phyloP scores from a whole-genome alignment of 768 basidiomycete genomes.

The Hygrocybe coccinea region DNA sequence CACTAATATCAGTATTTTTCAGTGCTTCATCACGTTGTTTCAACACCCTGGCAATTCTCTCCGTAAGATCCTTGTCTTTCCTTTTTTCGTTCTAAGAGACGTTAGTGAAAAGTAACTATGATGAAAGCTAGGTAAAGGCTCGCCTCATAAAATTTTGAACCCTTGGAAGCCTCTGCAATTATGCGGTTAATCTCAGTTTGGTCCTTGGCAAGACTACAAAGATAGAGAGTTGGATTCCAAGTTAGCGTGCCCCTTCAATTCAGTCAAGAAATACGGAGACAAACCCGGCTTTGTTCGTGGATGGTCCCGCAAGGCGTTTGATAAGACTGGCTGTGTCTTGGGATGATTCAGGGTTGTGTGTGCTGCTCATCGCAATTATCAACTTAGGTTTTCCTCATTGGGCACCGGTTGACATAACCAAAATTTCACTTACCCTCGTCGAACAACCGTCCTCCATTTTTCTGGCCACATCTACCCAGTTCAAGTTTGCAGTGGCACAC shows the following conservation, averaged over 20 bases:
- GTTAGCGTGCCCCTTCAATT: no score
- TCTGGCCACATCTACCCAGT: no score
- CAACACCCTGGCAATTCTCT: conserved; percentile 66
- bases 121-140: conserved; percentile 11
- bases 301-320: conserved; percentile 80
- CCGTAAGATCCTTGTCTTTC: conserved; percentile 81
- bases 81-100: conserved; percentile 72
- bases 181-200: conserved; percentile 82
- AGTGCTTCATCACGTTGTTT: conserved; percentile 56
- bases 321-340: conserved; percentile 68
- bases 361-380: neutral
- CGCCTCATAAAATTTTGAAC: conserved; percentile 88
- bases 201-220: conserved; percentile 59
- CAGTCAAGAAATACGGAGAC: conserved; percentile 18
- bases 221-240: neutral
- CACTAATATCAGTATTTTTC: conserved; percentile 54
- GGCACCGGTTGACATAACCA: no score
- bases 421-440: no score
- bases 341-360: conserved; percentile 29
- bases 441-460: no score
- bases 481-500: no score
- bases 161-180: conserved; percentile 87
- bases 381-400: neutral
- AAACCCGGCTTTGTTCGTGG: conserved; percentile 84
- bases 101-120: neutral